phyloP scores from a whole-genome alignment of 768 basidiomycete genomes.

The Gymnopilus dilepis region DNA sequence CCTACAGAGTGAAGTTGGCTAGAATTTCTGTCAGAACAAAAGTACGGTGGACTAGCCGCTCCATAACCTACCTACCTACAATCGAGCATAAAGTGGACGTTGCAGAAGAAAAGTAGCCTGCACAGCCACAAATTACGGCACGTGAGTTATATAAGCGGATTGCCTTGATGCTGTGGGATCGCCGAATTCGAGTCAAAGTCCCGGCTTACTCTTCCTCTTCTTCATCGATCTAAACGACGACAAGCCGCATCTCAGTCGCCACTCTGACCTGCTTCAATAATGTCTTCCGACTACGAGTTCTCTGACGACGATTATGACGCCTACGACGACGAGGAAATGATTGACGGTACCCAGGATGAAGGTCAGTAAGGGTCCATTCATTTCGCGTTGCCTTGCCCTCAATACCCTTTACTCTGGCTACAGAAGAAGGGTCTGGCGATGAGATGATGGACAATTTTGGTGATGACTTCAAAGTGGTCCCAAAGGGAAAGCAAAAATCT shows the following conservation, averaged over 20 bases:
- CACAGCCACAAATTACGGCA: neutral
- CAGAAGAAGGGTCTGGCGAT: constrained; percentile 45
- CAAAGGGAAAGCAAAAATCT: constrained; percentile 63
- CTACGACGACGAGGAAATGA: constrained; percentile 76
- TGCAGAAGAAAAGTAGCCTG: too few species aligned
- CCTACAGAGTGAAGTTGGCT: too few species aligned
- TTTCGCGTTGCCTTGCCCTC: neutral
- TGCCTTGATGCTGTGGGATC: constrained; percentile 2
- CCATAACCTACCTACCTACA: too few species aligned
- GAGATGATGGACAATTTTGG: constrained; percentile 72
- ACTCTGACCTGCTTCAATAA: constrained; percentile 14
- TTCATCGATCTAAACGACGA: constrained; percentile 12
- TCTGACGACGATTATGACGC: constrained; percentile 72
- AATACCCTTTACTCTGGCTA: neutral
- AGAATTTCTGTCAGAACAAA: too few species aligned
- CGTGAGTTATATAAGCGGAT: constrained; percentile 10
- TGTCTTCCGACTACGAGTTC: constrained; percentile 71
- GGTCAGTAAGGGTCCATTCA: constrained; percentile 41
- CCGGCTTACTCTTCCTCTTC: constrained; percentile 9
- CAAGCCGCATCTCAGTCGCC: neutral
- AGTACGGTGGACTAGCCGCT: too few species aligned
- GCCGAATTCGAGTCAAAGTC: constrained; percentile 8
- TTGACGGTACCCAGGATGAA: constrained; percentile 66
- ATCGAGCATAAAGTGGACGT: too few species aligned
- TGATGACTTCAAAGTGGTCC: constrained; percentile 64